A percentile compares a stretch with the other conserved stretches of the same genome.
Conservation (phyloP, 179 eudicot genomes). For the Silene noctiflora region DNA sequence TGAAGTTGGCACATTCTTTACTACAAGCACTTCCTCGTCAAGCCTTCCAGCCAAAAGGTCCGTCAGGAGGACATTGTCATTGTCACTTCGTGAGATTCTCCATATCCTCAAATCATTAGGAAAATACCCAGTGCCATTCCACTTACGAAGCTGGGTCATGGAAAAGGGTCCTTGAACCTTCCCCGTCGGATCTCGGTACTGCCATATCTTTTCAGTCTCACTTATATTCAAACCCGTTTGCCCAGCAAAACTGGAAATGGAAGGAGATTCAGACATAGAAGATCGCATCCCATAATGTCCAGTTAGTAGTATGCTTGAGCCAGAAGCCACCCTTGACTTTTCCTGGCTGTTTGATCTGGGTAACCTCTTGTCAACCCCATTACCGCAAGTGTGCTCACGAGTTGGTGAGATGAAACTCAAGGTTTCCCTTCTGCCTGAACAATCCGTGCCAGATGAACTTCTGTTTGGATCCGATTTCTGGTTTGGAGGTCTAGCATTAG, state of each 20-base stretch:
- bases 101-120: constrained; percentile 73
- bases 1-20: constrained; percentile 26
- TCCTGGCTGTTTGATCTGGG: constrained; percentile 35
- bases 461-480: constrained; percentile 51
- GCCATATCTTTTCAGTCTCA: constrained; percentile 82
- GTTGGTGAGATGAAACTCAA: constrained; percentile 29
- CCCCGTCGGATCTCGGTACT: constrained; percentile 82
- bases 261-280: constrained; percentile 38
- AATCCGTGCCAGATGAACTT: constrained; percentile 42
- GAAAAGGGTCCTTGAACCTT: constrained; percentile 98
- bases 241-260: constrained; percentile 28
- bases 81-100: constrained; percentile 55
- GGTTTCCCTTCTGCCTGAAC: constrained; percentile 47
- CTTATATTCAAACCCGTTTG: constrained; percentile 41
- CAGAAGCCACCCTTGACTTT: constrained; percentile 38
- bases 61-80: constrained; percentile 61
- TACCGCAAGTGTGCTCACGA: constrained; percentile 45
- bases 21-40: constrained; percentile 29
- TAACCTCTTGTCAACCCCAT: constrained; percentile 38
- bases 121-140: constrained; percentile 85
- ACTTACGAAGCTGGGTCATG: constrained; percentile 79
- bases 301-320: constrained; percentile 27
- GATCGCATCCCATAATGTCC: constrained; percentile 33
- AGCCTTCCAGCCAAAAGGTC: constrained; percentile 78
- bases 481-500: constrained; percentile 42